These are phyloP conservation scores for Lecanicillium sp. DNA, from an alignment of 2,329 filamentous ascomycete genomes.

Conservation along the genomic window DNA sequence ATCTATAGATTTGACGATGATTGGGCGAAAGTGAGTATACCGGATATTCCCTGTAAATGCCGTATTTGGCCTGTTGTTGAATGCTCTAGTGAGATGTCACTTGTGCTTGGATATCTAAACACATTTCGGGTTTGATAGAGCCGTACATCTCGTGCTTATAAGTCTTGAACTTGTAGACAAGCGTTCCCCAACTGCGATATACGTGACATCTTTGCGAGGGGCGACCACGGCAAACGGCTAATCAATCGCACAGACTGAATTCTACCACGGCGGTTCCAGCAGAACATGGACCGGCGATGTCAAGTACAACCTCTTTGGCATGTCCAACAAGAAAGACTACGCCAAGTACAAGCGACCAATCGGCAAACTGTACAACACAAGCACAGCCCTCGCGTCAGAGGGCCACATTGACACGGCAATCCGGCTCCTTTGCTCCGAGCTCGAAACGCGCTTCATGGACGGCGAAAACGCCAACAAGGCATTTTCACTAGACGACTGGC, in stretches of 20 bases:
- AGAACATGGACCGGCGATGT: constrained; percentile 23
- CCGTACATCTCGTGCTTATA: too few species aligned
- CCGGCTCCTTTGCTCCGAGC: constrained; percentile 16
- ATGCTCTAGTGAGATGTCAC: too few species aligned
- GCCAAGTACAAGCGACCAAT: constrained; percentile 27
- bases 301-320: constrained; percentile 29
- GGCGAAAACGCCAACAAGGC: too few species aligned
- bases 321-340: constrained; percentile 22
- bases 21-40: constrained; percentile 12
- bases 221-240: too few species aligned
- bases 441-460: constrained; percentile 21
- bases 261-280: constrained; percentile 26
- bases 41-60: too few species aligned
- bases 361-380: constrained; percentile 24
- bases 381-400: constrained; percentile 19
- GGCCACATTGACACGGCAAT: constrained; percentile 23
- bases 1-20: constrained; percentile 19
- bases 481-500: too few species aligned
- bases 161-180: too few species aligned
- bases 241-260: constrained; percentile 21
- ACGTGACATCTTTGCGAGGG: too few species aligned
- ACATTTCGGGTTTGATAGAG: too few species aligned
- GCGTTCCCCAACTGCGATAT: too few species aligned
- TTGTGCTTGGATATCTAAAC: too few species aligned
- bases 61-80: too few species aligned